Evolutionary conservation across 2,329 filamentous ascomycete species (phyloP), one percentile per base, ranked within the genome.

Genomic region (Neoascochyta sp.): DNA sequence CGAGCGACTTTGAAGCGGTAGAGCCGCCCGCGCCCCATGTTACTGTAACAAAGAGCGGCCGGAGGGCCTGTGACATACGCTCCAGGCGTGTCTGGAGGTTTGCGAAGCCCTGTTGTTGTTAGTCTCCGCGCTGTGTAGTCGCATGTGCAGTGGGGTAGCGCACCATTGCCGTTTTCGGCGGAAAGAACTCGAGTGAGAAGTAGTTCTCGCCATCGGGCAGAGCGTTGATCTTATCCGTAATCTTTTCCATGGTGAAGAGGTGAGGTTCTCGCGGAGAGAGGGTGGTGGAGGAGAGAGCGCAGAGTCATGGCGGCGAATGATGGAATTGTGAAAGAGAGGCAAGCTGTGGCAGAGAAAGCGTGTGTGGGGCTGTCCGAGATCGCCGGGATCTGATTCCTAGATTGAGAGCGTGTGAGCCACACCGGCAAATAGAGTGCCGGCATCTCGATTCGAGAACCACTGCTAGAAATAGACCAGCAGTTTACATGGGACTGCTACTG

Each of bases 171-270:
- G 92, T 98, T 72, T 96, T 98, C 43, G 92, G 92, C 47, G 92
- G 92, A 70, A 98, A 98, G 78, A 98, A 98, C 69, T 98, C 92
- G 66, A 96, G 82, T 26, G 92, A 96, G 68, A 95, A 94, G 72
- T 92, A 96, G 61, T 77, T 80, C 45, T 78, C 77, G 64, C 86
- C 79, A 44, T 82, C 76, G 63, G 86, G 85, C 69, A 98, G 70
- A 40, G 87, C 86, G 67, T 86, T 85, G 60, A 96, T 90, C 74
- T 95, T 95, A 73, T 93, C 84, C 42, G 87, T 94, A 60, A 95
- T 89, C 68, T 86, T 92, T 53, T 63, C 59, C 59, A 63, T 63
- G 16, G 24, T 39, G 33, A 11, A 16, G 15, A 21, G 16, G 22
- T 10, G 24, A 25, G 24, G 14, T 16, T 5, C 13, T 24, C 29